Evolutionary conservation across 1,284 basidiomycete species (phyloP).

Genomic region (Pyrrhoderma lamaoense): DNA sequence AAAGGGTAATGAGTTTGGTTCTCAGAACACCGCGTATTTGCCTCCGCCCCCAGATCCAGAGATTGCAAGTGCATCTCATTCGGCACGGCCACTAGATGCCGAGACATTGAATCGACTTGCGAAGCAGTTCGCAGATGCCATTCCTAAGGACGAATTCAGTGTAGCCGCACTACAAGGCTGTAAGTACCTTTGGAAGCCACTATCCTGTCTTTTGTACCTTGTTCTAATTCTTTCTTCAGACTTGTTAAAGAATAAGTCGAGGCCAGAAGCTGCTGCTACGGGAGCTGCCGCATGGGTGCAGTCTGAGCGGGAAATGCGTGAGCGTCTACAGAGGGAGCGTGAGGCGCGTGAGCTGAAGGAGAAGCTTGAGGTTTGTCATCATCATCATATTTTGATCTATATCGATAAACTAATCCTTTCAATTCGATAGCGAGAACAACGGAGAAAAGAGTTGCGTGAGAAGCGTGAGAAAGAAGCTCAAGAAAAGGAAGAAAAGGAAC

Average conservation of each 20-base stretch:
- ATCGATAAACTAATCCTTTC: constrained; percentile 9
- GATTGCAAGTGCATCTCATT: constrained; percentile 48
- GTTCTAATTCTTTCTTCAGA: constrained; percentile 35
- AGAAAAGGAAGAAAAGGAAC: constrained; percentile 41
- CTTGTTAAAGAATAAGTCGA: constrained; percentile 71
- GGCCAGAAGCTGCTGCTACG: constrained; percentile 62
- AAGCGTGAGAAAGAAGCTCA: constrained; percentile 39
- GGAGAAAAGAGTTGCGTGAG: constrained; percentile 37
- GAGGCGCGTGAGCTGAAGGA: constrained; percentile 57
- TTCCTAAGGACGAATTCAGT: constrained; percentile 76
- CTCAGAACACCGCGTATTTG: constrained; percentile 53
- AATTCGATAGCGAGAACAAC: constrained; percentile 18
- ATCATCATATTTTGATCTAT: constrained; percentile 18
- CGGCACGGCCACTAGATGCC: constrained; percentile 55
- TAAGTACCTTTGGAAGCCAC: constrained; percentile 33
- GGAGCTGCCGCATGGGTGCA: constrained; percentile 63
- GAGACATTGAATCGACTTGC: constrained; percentile 56
- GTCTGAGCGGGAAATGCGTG: constrained; percentile 62
- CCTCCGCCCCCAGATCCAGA: constrained; percentile 58
- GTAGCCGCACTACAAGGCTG: constrained; percentile 83
- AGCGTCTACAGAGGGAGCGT: constrained; percentile 61
- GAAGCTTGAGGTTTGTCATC: constrained; percentile 50
- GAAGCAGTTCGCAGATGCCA: constrained; percentile 62
- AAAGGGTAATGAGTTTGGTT: constrained; percentile 37
- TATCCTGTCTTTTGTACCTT: neutral